These are phyloP conservation scores for Vaccinium vitisidaea DNA, from an alignment of 148 eudicot species.

Conservation along the genomic window DNA sequence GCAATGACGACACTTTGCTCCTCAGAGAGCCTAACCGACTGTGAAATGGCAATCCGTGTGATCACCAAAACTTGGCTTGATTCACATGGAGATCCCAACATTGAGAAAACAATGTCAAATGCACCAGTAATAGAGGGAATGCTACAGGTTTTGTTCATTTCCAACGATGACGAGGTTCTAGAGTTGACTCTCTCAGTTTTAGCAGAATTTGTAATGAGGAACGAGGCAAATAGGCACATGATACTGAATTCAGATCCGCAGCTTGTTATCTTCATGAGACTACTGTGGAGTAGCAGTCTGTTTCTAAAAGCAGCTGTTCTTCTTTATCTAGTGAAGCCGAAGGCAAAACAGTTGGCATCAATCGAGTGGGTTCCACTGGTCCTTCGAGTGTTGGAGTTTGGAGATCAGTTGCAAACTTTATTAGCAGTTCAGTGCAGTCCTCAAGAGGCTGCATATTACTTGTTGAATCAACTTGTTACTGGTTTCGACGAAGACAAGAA, in stretches of 20 bases:
- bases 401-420: slow-evolving; percentile 40
- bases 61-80: slow-evolving; percentile 41
- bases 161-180: slow-evolving; percentile 44
- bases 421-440: slow-evolving; percentile 39
- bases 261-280: slow-evolving; percentile 32
- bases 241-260: slow-evolving; percentile 37
- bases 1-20: slow-evolving; percentile 33
- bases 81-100: slow-evolving; percentile 19
- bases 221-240: slow-evolving; percentile 25
- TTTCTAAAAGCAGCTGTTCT: slow-evolving; percentile 45
- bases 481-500: slow-evolving; percentile 45
- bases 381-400: slow-evolving; percentile 47
- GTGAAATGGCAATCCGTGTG: slow-evolving; percentile 43
- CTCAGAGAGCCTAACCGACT: slow-evolving; percentile 34
- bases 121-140: slow-evolving; percentile 39
- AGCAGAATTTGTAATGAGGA: slow-evolving; percentile 36
- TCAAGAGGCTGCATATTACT: slow-evolving; percentile 47
- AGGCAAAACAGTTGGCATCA: slow-evolving; percentile 48
- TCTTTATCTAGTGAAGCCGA: slow-evolving; percentile 44
- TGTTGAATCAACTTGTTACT: slow-evolving; percentile 39
- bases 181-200: slow-evolving; percentile 44
- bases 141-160: slow-evolving; percentile 39
- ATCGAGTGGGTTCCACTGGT: slow-evolving; percentile 51
- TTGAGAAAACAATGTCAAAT: slow-evolving; percentile 30
- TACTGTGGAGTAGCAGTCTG: slow-evolving; percentile 40